Conservation (phyloP, 768 basidiomycete genomes). For the Cubamyces lactineus region DNA sequence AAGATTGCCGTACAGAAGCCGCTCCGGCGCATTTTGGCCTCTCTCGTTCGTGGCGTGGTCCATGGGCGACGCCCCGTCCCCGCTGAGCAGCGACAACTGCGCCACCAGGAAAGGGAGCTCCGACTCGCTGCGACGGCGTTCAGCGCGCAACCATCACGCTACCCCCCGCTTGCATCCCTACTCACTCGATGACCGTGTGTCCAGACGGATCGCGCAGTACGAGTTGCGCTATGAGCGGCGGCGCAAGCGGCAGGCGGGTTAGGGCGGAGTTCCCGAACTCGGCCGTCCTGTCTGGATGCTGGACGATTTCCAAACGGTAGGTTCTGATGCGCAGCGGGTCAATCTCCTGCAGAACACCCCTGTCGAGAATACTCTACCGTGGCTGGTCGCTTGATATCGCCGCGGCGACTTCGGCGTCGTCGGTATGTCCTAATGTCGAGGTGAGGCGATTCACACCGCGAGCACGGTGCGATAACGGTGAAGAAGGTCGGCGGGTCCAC, state of each 20-base stretch:
- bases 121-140: conserved; percentile 58
- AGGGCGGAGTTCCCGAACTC: conserved; percentile 77
- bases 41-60: conserved; percentile 66
- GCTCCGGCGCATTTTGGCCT: conserved; percentile 48
- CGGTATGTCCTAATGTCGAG: background rate
- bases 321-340: conserved; percentile 33
- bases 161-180: conserved; percentile 26
- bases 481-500: background rate
- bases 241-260: conserved; percentile 82
- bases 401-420: conserved; percentile 13
- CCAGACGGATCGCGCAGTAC: conserved; percentile 74
- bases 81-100: conserved; percentile 74
- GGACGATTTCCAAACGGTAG: conserved; percentile 84
- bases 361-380: conserved; percentile 21
- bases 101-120: conserved; percentile 90
- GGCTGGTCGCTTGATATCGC: conserved; percentile 19
- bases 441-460: conserved; percentile 14
- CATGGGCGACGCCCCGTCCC: conserved; percentile 63
- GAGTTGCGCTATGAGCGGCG: conserved; percentile 82
- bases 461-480: conserved; percentile 17
- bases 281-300: conserved; percentile 81
- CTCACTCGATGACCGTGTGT: conserved; percentile 78
- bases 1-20: conserved; percentile 81
- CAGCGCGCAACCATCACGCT: conserved; percentile 11
- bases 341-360: background rate